Percentiles rank a stretch among this genome's conserved stretches.
Evolutionary conservation across 2,329 filamentous ascomycete species (phyloP).

Genomic region (Pyrenochaeta sp.): DNA sequence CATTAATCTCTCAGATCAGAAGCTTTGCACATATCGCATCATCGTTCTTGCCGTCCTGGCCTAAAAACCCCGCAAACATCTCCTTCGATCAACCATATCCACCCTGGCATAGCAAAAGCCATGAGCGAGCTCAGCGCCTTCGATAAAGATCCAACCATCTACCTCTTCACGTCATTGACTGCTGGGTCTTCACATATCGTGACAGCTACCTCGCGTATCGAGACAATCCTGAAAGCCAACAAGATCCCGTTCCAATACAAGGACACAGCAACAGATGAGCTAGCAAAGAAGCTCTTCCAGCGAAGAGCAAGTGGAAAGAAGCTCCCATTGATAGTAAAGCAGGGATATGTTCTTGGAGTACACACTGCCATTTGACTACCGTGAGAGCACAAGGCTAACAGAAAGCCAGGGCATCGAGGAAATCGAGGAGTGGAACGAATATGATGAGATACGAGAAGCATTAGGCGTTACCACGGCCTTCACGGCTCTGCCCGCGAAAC

Average conservation of each 20-base stretch:
- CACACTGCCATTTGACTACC: background rate
- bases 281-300: slow-evolving; percentile 88
- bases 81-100: slow-evolving; percentile 4
- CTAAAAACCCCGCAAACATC: background rate
- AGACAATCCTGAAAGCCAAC: slow-evolving; percentile 96
- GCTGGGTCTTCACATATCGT: slow-evolving; percentile 96
- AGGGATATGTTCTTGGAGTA: slow-evolving; percentile 62
- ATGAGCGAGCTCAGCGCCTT: slow-evolving; percentile 54
- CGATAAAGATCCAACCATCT: slow-evolving; percentile 67
- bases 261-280: slow-evolving; percentile 89
- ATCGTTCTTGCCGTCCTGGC: background rate
- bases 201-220: slow-evolving; percentile 92
- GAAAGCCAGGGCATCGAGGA: slow-evolving; percentile 80
- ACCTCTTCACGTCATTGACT: slow-evolving; percentile 95
- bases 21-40: background rate
- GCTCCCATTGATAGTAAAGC: slow-evolving; percentile 87
- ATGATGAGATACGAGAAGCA: slow-evolving; percentile 90
- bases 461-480: slow-evolving; percentile 61
- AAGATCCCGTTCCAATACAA: slow-evolving; percentile 91
- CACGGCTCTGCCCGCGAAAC: slow-evolving; percentile 44
- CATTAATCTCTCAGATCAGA: background rate
- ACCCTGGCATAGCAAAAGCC: slow-evolving; percentile 13
- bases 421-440: slow-evolving; percentile 99
- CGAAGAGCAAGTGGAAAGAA: slow-evolving; percentile 86
- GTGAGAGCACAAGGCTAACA: slow-evolving; percentile 6